Evolutionary conservation across 2,329 filamentous ascomycete species (phyloP).

Genomic region (Talaromyces sp.): DNA sequence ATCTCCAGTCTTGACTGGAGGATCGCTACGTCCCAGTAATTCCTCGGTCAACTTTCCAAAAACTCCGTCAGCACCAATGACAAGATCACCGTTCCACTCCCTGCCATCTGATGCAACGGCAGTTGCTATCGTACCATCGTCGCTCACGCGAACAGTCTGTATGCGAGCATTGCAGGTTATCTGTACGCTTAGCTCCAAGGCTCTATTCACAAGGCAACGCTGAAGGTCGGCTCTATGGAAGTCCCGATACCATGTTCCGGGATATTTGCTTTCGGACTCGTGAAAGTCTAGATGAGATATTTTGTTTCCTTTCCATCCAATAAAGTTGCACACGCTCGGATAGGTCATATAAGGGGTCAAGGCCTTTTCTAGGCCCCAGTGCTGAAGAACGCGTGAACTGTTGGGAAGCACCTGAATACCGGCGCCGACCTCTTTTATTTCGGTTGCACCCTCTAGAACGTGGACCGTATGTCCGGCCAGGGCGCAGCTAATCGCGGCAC

Average conservation of each 20-base stretch:
- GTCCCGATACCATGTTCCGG: constrained; percentile 42
- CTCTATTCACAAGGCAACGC: constrained; percentile 1
- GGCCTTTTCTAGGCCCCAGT: constrained; percentile 31
- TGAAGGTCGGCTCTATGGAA: constrained; percentile 49
- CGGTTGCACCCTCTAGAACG: constrained; percentile 38
- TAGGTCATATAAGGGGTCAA: constrained; percentile 25
- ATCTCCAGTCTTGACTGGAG: constrained; percentile 1
- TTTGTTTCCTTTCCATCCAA: constrained; percentile 32
- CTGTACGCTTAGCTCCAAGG: constrained; percentile 25
- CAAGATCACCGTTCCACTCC: not conserved
- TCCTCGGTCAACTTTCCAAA: not conserved
- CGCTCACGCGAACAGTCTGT: constrained; percentile 36
- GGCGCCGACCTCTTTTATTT: constrained; percentile 34
- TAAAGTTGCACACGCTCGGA: constrained; percentile 31
- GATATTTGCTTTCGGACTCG: constrained; percentile 26
- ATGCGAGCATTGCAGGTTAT: constrained; percentile 47
- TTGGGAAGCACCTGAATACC: constrained; percentile 33
- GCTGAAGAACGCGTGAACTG: constrained; percentile 25
- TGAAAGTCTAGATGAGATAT: constrained; percentile 37
- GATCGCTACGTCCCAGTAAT: constrained; percentile 1
- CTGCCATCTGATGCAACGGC: constrained; percentile 31
- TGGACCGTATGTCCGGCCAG: constrained; percentile 38
- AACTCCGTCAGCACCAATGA: not conserved
- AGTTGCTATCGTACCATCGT: constrained; percentile 34
- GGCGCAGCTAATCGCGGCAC: constrained; percentile 39